A percentile compares a stretch with the other conserved stretches of the same genome.
These are phyloP conservation scores for Lupinus albus DNA, from an alignment of 306 rosid species.

Conservation along the genomic window DNA sequence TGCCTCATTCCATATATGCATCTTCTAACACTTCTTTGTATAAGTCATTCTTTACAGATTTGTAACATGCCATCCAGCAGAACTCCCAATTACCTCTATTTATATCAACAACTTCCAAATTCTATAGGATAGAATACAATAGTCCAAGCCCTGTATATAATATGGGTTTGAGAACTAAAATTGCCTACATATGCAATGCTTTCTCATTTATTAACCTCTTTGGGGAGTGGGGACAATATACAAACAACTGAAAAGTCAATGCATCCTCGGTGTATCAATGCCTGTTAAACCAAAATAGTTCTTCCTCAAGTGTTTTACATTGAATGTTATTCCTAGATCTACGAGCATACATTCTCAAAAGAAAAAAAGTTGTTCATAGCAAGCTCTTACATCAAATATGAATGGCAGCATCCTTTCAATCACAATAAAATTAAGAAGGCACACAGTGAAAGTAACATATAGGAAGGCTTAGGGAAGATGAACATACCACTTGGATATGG, in stretches of 20 bases:
- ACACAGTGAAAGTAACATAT: not conserved
- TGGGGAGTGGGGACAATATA: not conserved
- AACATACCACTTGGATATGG: slow-evolving; percentile 75
- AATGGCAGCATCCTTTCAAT: not conserved
- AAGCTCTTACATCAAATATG: not conserved
- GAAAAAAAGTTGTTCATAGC: not conserved
- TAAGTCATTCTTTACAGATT: slow-evolving; percentile 25
- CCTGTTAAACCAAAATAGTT: slow-evolving; percentile 11
- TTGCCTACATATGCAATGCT: slow-evolving; percentile 2
- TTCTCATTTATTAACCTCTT: not conserved
- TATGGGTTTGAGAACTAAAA: slow-evolving; percentile 10
- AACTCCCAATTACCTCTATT: slow-evolving; percentile 18
- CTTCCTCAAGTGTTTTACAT: not conserved
- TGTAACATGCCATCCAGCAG: slow-evolving; percentile 10
- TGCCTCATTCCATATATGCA: slow-evolving; percentile 19
- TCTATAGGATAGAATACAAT: slow-evolving; percentile 3
- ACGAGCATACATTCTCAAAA: not conserved
- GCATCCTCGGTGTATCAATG: slow-evolving; percentile 4
- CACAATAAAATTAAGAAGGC: not conserved
- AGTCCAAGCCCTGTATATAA: slow-evolving; percentile 5
- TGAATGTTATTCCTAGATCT: slow-evolving; percentile 3
- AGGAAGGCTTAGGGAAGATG: slow-evolving; percentile 25
- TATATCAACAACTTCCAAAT: slow-evolving; percentile 1
- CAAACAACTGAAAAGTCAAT: slow-evolving; percentile 16
- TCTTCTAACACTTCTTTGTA: slow-evolving; percentile 3